Evolutionary conservation across 1,139 yeast species (phyloP).

Genomic region (Blastobotrys arbuscula): DNA sequence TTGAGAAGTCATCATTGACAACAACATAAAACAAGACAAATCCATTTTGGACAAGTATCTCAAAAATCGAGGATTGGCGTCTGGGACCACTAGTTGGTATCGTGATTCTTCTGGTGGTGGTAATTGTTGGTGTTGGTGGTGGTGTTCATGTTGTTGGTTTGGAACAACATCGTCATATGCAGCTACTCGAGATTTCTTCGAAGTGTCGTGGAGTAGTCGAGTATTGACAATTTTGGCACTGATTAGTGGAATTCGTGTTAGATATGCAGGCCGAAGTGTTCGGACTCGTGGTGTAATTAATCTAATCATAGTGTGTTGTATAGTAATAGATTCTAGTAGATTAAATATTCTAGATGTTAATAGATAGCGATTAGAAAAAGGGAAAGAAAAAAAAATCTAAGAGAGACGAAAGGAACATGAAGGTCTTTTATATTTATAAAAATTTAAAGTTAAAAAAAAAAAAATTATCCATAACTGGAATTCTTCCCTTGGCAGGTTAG

Average conservation of each 20-base stretch:
- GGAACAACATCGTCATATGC: neutral
- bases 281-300: neutral
- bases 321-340: neutral
- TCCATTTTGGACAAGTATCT: slow-evolving; percentile 22
- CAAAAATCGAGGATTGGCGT: slow-evolving; percentile 21
- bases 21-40: slow-evolving; percentile 27
- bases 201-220: slow-evolving; percentile 3
- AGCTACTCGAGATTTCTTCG: slow-evolving; percentile 1
- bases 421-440: no score
- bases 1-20: slow-evolving; percentile 34
- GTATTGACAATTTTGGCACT: neutral
- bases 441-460: no score
- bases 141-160: neutral
- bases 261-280: no score
- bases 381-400: neutral
- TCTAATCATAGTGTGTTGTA: neutral
- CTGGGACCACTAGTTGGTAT: slow-evolving; percentile 11
- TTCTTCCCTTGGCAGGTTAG: no score
- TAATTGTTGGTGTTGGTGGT: neutral
- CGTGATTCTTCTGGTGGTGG: neutral
- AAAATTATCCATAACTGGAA: no score
- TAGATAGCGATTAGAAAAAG: neutral
- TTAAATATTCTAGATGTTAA: neutral
- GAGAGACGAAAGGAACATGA: neutral
- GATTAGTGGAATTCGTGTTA: neutral